Evolutionary conservation across 768 basidiomycete genomes (phyloP).

Genomic region (Dioszegia aurantiaca): DNA sequence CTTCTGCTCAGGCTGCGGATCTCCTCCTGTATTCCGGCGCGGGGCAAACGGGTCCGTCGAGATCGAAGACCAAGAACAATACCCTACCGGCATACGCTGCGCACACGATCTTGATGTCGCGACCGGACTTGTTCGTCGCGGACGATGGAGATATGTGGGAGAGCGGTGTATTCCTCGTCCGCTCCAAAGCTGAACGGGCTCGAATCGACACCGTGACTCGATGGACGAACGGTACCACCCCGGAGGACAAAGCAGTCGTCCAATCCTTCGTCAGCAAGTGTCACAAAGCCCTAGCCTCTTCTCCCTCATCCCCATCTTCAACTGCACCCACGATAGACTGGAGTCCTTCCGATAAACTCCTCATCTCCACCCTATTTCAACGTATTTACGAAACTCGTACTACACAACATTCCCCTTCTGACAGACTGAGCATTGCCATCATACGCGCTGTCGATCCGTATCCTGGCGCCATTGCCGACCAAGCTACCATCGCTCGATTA

Average conservation of each 20-base stretch:
- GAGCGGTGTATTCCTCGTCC: slow-evolving; percentile 35
- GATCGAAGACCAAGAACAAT: slow-evolving; percentile 21
- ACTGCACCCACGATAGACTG: not conserved
- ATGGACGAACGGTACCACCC: slow-evolving; percentile 14
- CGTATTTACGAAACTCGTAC: slow-evolving; percentile 47
- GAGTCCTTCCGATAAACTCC: not conserved
- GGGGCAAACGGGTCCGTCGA: not conserved
- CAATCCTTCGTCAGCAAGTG: slow-evolving; percentile 40
- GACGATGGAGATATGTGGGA: slow-evolving; percentile 37
- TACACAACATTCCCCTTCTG: slow-evolving; percentile 66
- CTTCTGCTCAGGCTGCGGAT: slow-evolving; percentile 59
- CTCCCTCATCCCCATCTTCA: slow-evolving; percentile 14
- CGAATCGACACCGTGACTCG: slow-evolving; percentile 23
- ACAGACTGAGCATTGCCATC: slow-evolving; percentile 52
- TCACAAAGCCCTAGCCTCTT: slow-evolving; percentile 5
- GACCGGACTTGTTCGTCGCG: slow-evolving; percentile 41
- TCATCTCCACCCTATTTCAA: slow-evolving; percentile 40
- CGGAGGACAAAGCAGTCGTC: slow-evolving; percentile 17
- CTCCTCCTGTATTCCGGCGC: slow-evolving; percentile 48
- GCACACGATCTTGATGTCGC: slow-evolving; percentile 41
- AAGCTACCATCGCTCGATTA: slow-evolving; percentile 54
- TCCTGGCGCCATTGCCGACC: slow-evolving; percentile 18
- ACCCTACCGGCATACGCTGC: slow-evolving; percentile 43
- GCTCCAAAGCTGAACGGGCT: slow-evolving; percentile 26
- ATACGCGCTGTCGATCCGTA: slow-evolving; percentile 57